These are phyloP conservation scores for Mayamaea pseudoterrestris DNA, from an alignment of 108 stramenopile genomes.

Conservation along the genomic window DNA sequence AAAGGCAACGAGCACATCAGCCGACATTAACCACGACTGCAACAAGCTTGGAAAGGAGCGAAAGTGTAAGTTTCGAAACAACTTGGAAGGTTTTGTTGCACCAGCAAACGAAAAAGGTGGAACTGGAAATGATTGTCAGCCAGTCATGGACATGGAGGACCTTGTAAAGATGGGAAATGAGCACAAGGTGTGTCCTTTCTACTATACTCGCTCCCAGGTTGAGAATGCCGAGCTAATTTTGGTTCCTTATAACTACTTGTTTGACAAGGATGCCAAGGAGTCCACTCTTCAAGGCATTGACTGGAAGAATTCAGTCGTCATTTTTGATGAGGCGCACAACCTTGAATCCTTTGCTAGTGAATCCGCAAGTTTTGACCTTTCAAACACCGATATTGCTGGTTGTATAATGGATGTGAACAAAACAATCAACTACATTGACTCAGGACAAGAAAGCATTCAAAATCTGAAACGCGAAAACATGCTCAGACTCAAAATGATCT, in stretches of 20 bases:
- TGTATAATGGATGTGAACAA: slow-evolving; percentile 57
- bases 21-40: slow-evolving; percentile 79
- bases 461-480: slow-evolving; percentile 45
- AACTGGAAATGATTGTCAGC: slow-evolving; percentile 24
- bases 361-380: slow-evolving; percentile 86
- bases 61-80: slow-evolving; percentile 66
- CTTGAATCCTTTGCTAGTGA: slow-evolving; percentile 93
- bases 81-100: slow-evolving; percentile 46
- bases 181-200: slow-evolving; percentile 89
- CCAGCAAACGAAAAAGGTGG: slow-evolving; percentile 23
- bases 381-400: slow-evolving; percentile 68
- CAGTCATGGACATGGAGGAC: slow-evolving; percentile 95
- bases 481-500: slow-evolving; percentile 56
- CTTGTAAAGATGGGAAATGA: slow-evolving; percentile 64
- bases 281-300: slow-evolving; percentile 59
- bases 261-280: slow-evolving; percentile 79
- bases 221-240: slow-evolving; percentile 86
- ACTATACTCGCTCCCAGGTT: slow-evolving; percentile 60
- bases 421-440: slow-evolving; percentile 29
- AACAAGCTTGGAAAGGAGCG: slow-evolving; percentile 61
- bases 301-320: slow-evolving; percentile 81
- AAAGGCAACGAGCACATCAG: slow-evolving; percentile 19
- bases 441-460: slow-evolving; percentile 19
- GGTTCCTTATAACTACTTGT: slow-evolving; percentile 98
- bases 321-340: slow-evolving; percentile 99